Evolutionary conservation across 1,284 basidiomycete genomes (phyloP), one percentile per base, ranked within the genome.

Genomic region (Blastosporella zonata): DNA sequence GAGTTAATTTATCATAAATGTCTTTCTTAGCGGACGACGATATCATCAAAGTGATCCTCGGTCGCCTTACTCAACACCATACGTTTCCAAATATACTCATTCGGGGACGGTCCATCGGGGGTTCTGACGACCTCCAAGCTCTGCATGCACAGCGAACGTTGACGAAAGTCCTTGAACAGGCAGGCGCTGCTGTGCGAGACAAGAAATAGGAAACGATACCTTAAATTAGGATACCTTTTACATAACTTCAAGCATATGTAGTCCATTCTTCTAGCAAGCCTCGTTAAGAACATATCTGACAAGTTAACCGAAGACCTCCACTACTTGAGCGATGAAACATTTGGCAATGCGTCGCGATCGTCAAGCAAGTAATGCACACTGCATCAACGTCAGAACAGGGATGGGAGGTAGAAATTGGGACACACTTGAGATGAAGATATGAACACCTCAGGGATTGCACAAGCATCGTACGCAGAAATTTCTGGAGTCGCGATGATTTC

Each of bases 21-120:
- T 12, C 17, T 13, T 43, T 18, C 23, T 10, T 52, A 85, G 80
- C 76, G 55, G 90, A 93, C 59, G 69, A 74, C 0, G 68, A 70
- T 6, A 69, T 80, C 34, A 73, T 93, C 56, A 89, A 91, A 61
- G 65, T 69, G 3, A 67, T 91, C 20, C 69, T 93, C 38, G 71
- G 70, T 4, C 80, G 88, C 21, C 66, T 90, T 23, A 92, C 90
- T 0, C 64, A 67, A 1, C 82, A 75, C 22, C 64, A 71, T 5
- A 91, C 90, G 0, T 89, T 90, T 61, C 90, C 90, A 0, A 91
- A 92, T 55, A 68, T 88, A 47, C 60, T 93, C 35, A 60, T 92
- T 6, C 71, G 74, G 36, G 85, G 86, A 6, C 70, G 71, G 27
- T 81, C 82, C 1, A 71, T 91, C 3, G 90, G 90, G 8, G 89